Evolutionary conservation across 1,284 basidiomycete genomes (phyloP), one percentile per base, ranked within the genome.

Genomic region (Leccinum fallax): DNA sequence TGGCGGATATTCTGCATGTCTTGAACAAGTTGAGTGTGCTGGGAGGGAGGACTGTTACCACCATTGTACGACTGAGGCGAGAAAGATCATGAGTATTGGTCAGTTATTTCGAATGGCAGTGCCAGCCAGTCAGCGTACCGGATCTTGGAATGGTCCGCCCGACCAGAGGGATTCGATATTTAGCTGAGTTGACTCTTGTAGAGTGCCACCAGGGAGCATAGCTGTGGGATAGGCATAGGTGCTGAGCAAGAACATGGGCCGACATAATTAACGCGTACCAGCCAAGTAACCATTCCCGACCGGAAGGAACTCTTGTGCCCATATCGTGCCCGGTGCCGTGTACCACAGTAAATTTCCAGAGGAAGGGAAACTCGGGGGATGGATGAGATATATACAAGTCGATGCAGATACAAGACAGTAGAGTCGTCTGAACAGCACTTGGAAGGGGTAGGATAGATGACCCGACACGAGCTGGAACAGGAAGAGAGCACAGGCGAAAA

Each of bases 311-410:
- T 88, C 81, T 49, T 77, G 78, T 1, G 79, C 76, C 89, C 89
- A 91, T 34, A 80, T 70, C 0, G 67, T 70, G 0, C 83, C 88
- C 0, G 83, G 80, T 8, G 78, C 64, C 8, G 74, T 82, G 67
- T 85, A 91, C 89, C 89, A 92, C 24, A 92, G 74, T 2, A 85
- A 88, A 72, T 92, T 91, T 13, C 89, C 89, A n/a, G 85, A 85
- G 3, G 76, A 66, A 1, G 89, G 90, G 69, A 92, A 90, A 9
- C 79, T 81, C 11, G 80, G 61, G 30, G 87, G 86, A 36, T 28
- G 36, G 7, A 61, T 49, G 63, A 65, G 49, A 53, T 59, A 66
- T 11, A 57, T 36, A 24, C 69, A 74, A 13, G 65, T 66, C 24
- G 72, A 51, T 11, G 65, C 30, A n/a, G 64, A 30, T 32, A 74